phyloP scores from a whole-genome alignment of 805 yeast genomes.

The Komagataella pseudopastoris region DNA sequence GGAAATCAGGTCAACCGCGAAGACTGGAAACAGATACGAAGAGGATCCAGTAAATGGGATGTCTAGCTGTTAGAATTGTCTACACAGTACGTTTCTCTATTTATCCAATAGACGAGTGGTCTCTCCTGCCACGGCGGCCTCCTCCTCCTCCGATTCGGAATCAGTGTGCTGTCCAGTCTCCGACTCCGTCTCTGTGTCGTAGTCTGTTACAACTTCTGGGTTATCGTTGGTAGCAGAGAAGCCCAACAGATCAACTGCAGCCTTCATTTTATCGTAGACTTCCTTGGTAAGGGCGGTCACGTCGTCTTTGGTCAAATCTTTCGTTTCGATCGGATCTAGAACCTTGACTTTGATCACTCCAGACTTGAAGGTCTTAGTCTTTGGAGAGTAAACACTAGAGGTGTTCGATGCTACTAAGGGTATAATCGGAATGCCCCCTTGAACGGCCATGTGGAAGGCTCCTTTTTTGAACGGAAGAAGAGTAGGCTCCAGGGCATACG shows the following conservation, averaged over 20 bases:
- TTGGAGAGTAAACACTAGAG: constrained; percentile 52
- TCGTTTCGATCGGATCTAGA: constrained; percentile 68
- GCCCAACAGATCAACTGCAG: constrained; percentile 26
- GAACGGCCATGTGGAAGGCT: constrained; percentile 94
- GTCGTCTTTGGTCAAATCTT: constrained; percentile 56
- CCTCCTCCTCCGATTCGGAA: constrained; percentile 13
- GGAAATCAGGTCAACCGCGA: neutral
- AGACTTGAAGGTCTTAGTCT: constrained; percentile 47
- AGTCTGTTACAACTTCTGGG: neutral
- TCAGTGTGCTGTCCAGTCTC: constrained; percentile 53
- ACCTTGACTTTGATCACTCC: constrained; percentile 76
- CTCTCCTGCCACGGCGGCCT: neutral
- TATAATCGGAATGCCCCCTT: constrained; percentile 78
- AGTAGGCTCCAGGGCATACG: constrained; percentile 53
- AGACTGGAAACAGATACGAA: neutral
- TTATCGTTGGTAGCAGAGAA: constrained; percentile 14
- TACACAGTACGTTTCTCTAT: neutral
- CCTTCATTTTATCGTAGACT: constrained; percentile 47
- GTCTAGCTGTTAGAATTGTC: no score
- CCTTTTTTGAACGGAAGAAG: constrained; percentile 91
- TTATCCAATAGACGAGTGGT: neutral
- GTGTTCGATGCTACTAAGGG: constrained; percentile 87
- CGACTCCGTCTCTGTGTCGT: constrained; percentile 11
- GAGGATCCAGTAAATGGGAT: no score
- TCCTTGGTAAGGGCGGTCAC: constrained; percentile 44